Evolutionary conservation across 2,329 filamentous ascomycete species (phyloP).

Genomic region (Fusarium drepaniforme): DNA sequence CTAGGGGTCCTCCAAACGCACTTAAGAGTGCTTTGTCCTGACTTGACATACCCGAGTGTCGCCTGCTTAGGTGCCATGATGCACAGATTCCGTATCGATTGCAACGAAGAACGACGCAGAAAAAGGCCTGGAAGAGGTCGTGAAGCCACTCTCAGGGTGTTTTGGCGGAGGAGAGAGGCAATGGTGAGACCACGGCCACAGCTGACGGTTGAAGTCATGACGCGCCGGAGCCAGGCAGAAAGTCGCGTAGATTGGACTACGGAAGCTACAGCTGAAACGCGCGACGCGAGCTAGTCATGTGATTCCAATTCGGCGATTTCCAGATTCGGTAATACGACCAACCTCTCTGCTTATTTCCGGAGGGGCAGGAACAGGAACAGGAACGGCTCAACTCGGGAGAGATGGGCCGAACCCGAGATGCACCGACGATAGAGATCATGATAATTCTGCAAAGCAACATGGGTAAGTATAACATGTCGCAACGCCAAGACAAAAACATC

Average conservation of each 20-base stretch:
- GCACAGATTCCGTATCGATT: constrained; percentile 20
- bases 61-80: constrained; percentile 76
- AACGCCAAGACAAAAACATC: constrained; percentile 29
- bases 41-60: constrained; percentile 88
- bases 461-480: background rate
- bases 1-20: constrained; percentile 57
- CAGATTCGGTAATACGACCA: background rate
- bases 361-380: constrained; percentile 10
- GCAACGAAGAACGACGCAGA: constrained; percentile 12
- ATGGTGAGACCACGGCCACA: constrained; percentile 34
- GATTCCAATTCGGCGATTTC: constrained; percentile 14
- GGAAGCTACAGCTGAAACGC: constrained; percentile 35
- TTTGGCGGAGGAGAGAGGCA: constrained; percentile 31
- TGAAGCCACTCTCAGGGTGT: constrained; percentile 17
- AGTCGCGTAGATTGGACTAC: constrained; percentile 53
- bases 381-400: constrained; percentile 21
- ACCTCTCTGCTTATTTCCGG: constrained; percentile 9
- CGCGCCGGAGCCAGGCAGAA: constrained; percentile 53
- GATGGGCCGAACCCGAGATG: constrained; percentile 34
- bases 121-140: constrained; percentile 11
- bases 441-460: background rate
- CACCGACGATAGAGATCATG: constrained; percentile 16
- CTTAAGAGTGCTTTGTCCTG: constrained; percentile 80
- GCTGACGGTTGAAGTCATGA: constrained; percentile 46
- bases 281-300: constrained; percentile 42